A percentile compares a stretch with the other conserved stretches of the same genome.
Evolutionary conservation across 1,284 basidiomycete species (phyloP).

Genomic region (Somion occarium): DNA sequence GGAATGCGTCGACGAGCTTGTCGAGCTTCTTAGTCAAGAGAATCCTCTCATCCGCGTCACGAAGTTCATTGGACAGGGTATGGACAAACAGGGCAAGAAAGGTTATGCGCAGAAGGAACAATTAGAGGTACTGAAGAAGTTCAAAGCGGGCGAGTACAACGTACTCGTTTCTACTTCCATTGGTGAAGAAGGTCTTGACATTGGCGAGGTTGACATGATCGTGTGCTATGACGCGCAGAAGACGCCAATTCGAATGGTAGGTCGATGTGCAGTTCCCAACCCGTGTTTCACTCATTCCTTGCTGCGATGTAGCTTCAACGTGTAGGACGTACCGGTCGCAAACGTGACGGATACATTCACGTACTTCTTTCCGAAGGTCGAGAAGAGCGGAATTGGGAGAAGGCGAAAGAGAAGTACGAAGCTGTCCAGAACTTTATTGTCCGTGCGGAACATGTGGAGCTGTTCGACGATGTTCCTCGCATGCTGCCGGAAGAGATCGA

Average conservation of each 20-base stretch:
- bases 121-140: constrained; percentile 78
- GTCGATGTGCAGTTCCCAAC: no score
- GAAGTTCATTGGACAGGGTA: constrained; percentile 89
- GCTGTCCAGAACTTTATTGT: constrained; percentile 89
- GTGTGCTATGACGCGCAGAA: constrained; percentile 97
- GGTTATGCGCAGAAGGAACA: constrained; percentile 93
- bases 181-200: constrained; percentile 99
- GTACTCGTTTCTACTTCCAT: constrained; percentile 96
- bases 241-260: constrained; percentile 93
- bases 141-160: constrained; percentile 87
- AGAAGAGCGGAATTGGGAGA: constrained; percentile 90
- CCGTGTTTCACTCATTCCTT: no score
- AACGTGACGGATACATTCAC: constrained; percentile 86
- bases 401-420: constrained; percentile 84
- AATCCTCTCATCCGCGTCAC: constrained; percentile 72
- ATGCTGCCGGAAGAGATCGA: constrained; percentile 77
- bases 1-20: constrained; percentile 89
- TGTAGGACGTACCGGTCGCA: constrained; percentile 92
- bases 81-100: constrained; percentile 80
- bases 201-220: constrained; percentile 97
- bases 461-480: constrained; percentile 89
- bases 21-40: constrained; percentile 70
- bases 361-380: constrained; percentile 90
- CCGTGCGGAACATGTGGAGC: constrained; percentile 81
- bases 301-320: constrained; percentile 82